Evolutionary conservation across 2,329 filamentous ascomycete genomes (phyloP), one percentile per base, ranked within the genome.

Genomic region (Colletotrichum nymphaeae): DNA sequence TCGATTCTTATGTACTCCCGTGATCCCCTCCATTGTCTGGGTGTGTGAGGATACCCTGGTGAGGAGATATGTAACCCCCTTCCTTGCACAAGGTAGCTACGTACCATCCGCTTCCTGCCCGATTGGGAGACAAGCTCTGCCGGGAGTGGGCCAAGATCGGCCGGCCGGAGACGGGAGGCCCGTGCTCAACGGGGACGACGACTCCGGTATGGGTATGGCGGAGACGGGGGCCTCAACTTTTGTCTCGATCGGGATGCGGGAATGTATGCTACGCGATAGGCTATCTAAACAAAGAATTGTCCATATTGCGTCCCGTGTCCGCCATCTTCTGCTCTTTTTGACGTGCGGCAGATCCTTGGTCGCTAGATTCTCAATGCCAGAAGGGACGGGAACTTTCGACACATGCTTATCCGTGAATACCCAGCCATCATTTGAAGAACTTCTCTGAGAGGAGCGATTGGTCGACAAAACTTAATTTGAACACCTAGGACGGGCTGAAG

Each of bases 271-370:
- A 19, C 16, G 2, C 37, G 1, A 2, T 19, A 42, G 37, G 7
- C 14, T 42, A 16, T 2, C 16, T 42, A 0, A 16, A 42, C 16
- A 19, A 5, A 42, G 37, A 7, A 19, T 7, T 19, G 0, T 3
- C 14, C 2, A 9, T n/a, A 1, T 22, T 19, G 7, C 2, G 19
- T 2, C 1, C 19, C 42, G 4, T 4, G 7, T 5, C 19, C 8
- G 42, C 19, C 42, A n/a, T 9, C 8, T 11, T 49, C 8, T 42
- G 37, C 8, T 49, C 42, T 2, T 49, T 49, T 4, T 22, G 3
- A n/a, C 42, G 19, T 49, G 19, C 42, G 19, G 42, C 19, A 2
- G 19, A n/a, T 49, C 8, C 16, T 22, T n/a, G 19, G 16, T 7
- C 4, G 19, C 19, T 7, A 9, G 19, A 3, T 19, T 22, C 11